Conservation (phyloP, 2,329 filamentous ascomycete genomes). For the Proliferodiscus dingleyae region DNA sequence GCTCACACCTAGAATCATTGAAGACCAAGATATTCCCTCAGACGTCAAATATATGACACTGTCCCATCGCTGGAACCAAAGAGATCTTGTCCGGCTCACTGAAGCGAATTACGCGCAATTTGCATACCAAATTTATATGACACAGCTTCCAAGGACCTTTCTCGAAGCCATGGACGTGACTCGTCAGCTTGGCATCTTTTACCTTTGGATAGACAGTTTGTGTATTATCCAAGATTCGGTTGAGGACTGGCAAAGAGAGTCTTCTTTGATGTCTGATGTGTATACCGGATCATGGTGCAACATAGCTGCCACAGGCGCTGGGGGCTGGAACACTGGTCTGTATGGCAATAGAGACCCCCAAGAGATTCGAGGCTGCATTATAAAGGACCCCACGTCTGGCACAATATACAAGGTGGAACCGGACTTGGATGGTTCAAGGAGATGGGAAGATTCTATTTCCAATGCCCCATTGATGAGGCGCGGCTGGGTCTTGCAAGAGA, state of each 20-base stretch:
- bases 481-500: slow-evolving; percentile 15
- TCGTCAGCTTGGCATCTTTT: slow-evolving; percentile 23
- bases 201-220: slow-evolving; percentile 32
- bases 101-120: slow-evolving; percentile 7
- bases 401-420: neutral
- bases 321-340: neutral
- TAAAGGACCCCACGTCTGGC: neutral
- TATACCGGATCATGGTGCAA: slow-evolving; percentile 26
- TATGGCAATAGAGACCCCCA: slow-evolving; percentile 5
- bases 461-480: slow-evolving; percentile 5
- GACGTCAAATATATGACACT: slow-evolving; percentile 22
- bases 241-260: slow-evolving; percentile 26
- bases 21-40: neutral
- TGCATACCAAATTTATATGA: slow-evolving; percentile 11
- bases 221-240: slow-evolving; percentile 31
- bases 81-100: slow-evolving; percentile 12
- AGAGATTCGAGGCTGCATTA: slow-evolving; percentile 1
- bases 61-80: slow-evolving; percentile 27
- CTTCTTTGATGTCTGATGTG: slow-evolving; percentile 23
- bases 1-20: neutral
- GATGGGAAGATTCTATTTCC: slow-evolving; percentile 4
- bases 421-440: slow-evolving; percentile 4
- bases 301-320: slow-evolving; percentile 16
- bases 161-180: slow-evolving; percentile 28
- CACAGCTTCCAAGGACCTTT: slow-evolving; percentile 22